A percentile compares a stretch with the other conserved stretches of the same genome.
phyloP scores from a whole-genome alignment of 169 alveolate species.

The Plasmodium vivax region DNA sequence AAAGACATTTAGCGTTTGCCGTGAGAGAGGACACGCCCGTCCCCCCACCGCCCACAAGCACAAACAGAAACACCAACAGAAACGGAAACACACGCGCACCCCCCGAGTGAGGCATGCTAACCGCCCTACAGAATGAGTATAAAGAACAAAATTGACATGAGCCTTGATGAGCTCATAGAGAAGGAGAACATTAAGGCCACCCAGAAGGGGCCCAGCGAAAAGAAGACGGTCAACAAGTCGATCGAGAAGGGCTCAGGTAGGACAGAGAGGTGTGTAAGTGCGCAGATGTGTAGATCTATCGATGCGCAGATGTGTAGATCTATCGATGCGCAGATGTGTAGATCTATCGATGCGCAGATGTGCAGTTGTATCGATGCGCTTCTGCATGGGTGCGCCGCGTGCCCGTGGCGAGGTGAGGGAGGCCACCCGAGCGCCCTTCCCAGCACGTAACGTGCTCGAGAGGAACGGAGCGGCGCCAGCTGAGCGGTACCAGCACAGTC shows the following conservation, averaged over 20 bases:
- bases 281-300: background rate
- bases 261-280: background rate
- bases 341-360: background rate
- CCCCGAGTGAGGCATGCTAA: background rate
- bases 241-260: constrained; percentile 58
- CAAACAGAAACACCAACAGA: too few relatives aligned
- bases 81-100: background rate
- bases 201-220: constrained; percentile 18
- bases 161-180: constrained; percentile 74
- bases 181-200: constrained; percentile 49
- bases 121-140: constrained; percentile 52
- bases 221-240: constrained; percentile 36
- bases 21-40: background rate
- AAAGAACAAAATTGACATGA: constrained; percentile 59
- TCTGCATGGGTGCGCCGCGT: background rate
- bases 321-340: background rate
- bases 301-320: background rate
- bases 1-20: background rate
- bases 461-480: background rate
- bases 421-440: background rate
- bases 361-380: too few relatives aligned
- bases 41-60: background rate
- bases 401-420: background rate
- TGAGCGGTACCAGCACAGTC: background rate
- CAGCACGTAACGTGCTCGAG: background rate